A percentile compares a stretch with the other conserved stretches of the same genome.
Evolutionary conservation across 169 alveolate species (phyloP).

Genomic region (Plasmodium berghei): DNA sequence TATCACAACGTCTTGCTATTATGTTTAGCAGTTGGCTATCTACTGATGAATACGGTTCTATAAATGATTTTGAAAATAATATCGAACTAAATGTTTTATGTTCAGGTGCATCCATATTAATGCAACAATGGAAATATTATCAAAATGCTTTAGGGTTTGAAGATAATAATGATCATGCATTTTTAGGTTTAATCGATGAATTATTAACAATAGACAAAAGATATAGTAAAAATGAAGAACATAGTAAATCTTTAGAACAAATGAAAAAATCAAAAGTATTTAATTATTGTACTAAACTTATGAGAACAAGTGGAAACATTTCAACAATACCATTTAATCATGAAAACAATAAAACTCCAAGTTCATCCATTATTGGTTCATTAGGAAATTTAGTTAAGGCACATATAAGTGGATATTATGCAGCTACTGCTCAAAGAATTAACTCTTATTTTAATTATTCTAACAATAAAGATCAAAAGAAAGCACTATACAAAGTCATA

Average conservation of each 20-base stretch:
- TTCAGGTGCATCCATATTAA: constrained; percentile 53
- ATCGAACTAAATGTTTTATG: constrained; percentile 58
- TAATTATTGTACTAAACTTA: constrained; percentile 60
- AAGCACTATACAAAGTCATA: constrained; percentile 10
- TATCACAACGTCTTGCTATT: constrained; percentile 58
- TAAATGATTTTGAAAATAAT: constrained; percentile 19
- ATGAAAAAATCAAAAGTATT: constrained; percentile 62
- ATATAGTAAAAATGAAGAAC: constrained; percentile 23
- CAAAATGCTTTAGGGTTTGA: constrained; percentile 51
- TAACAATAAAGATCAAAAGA: constrained; percentile 34
- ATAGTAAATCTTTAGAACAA: constrained; percentile 14
- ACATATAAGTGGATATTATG: constrained; percentile 18
- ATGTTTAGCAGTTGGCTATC: constrained; percentile 60
- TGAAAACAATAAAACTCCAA: constrained; percentile 68
- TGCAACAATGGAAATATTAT: constrained; percentile 67
- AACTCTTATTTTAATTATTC: constrained; percentile 58
- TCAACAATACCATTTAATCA: constrained; percentile 65
- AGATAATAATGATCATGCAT: constrained; percentile 58
- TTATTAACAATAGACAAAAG: constrained; percentile 39
- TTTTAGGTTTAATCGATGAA: constrained; percentile 51
- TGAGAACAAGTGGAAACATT: constrained; percentile 62
- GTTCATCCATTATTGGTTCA: constrained; percentile 58
- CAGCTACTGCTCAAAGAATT: constrained; percentile 41
- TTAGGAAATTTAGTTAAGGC: constrained; percentile 71
- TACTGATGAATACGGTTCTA: constrained; percentile 49